phyloP scores from a whole-genome alignment of 1,139 yeast genomes.

The Saccharomyces hybrid region DNA sequence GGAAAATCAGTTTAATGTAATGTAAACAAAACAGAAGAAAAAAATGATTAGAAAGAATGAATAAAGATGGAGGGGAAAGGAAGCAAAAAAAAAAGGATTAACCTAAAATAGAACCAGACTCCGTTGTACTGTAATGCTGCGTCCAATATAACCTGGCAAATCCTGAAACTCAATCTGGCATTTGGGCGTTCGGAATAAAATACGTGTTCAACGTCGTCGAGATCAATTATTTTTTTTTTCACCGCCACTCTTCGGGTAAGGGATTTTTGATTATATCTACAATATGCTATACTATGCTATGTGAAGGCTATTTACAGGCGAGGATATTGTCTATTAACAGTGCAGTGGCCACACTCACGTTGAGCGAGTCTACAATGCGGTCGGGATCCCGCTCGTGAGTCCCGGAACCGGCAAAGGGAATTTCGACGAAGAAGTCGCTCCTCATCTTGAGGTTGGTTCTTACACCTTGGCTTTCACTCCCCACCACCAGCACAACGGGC shows the following conservation, averaged over 20 bases:
- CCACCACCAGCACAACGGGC: conserved; percentile 69
- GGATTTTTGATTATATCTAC: not conserved
- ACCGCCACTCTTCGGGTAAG: not conserved
- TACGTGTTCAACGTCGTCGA: conserved; percentile 1
- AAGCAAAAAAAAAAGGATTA: not conserved
- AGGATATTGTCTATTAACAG: conserved; percentile 34
- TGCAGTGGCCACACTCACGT: conserved; percentile 86
- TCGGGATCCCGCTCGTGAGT: conserved; percentile 34
- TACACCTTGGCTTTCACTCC: conserved; percentile 81
- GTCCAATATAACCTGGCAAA: not conserved
- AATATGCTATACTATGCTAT: not conserved
- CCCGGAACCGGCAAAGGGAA: conserved; percentile 33
- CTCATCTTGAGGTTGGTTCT: conserved; percentile 55
- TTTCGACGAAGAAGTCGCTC: conserved; percentile 58
- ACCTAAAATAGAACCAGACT: not conserved
- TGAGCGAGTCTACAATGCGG: conserved; percentile 63
- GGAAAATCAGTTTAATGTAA: not conserved
- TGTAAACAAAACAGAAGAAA: not conserved
- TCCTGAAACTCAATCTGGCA: not conserved
- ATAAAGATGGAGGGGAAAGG: not conserved
- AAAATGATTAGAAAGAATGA: not conserved
- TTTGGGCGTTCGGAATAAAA: not conserved
- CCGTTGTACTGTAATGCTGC: not conserved
- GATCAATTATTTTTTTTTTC: conserved; percentile 1
- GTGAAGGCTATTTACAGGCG: conserved; percentile 1